Base-by-base conservation (phyloP, 768 basidiomycete genomes). In the Rhodotorula babjevae region DNA sequence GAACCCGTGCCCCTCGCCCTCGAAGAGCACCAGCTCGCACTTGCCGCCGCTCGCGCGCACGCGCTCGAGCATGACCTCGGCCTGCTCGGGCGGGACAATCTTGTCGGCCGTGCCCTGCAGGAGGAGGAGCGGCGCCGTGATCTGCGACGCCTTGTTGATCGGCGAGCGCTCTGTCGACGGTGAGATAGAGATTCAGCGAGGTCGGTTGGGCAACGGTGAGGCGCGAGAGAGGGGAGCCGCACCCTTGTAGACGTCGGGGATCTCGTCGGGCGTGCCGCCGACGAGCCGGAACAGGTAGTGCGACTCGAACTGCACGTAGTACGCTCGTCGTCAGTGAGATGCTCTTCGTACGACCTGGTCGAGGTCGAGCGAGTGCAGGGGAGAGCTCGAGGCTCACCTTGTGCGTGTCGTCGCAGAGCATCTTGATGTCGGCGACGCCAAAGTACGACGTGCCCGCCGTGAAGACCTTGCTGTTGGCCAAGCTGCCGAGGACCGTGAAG, bases 1-100 rank as follows among this genome's bases (percentile, higher is more conserved):
- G 84, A 85, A 88, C 1, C 88, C 87, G 78, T 88, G 87, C 4
- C 87, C 87, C 80, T 89, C 88, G 31, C 87, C 88, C 25, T 84
- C 81, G 78, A 88, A 89, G 0, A 86, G 74, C 69, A 87, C 83
- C 71, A 87, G 86, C 76, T 89, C 85, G 29, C 87, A 85, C 18
- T 82, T 76, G 0, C 87, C 87, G 6, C 84, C 84, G 0, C 82
- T 81, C 3, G 16, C 81, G 65, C 83, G 81, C 72, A 89, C 85
- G 67, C 80, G 84, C 21, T 86, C 82, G 50, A 86, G 84, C 62
- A 90, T 88, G 21, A 79, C 78, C 67, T 86, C 83, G 0, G 89
- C 85, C 77, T 91, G 90, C 27, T 83, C 84, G 7, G 87, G 88
- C 0, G 87, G 89, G 1, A 91, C 90, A 44, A 90, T 84, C 70